Evolutionary conservation across 148 eudicot species (phyloP), one percentile per base, ranked within the genome.

Genomic region (Camellia japonica): DNA sequence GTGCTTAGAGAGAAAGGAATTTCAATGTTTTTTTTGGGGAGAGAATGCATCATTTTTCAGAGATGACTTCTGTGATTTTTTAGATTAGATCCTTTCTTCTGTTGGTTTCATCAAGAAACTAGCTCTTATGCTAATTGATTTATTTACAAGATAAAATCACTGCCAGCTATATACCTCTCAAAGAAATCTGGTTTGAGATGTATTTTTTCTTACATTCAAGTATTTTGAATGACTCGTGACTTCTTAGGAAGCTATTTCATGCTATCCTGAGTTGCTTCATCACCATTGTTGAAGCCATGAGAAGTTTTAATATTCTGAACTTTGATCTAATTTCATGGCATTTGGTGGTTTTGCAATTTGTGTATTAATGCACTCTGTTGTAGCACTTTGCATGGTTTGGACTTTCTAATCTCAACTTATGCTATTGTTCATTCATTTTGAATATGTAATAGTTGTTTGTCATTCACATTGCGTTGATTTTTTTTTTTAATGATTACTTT

Each of bases 341-440:
- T 75, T 75, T 23, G 67, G 19, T 62, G 55, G 58, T 20, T 64
- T 63, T 54, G 5, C 18, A 15, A 47, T 51, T 51, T 7, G 7
- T 23, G 42, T 58, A 58, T 58, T 79, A 90, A 88, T 63, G 73
- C 77, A 75, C 41, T 63, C 46, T 74, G 3, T 47, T 71, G 49
- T 68, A 2, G 11, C 46, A 46, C 13, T 5, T 61, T 7, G 67
- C 51, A 47, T 43, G 74, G 56, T 52, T 56, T 56, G 74, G 42
- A 56, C n/a, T 56, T 58, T 42, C 51, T 38, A 7, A 60, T 9
- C 42, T 61, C 23, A 51, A 75, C 73, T 75, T 72, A 47, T 71
- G 65, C 77, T 46, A 47, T 6, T 63, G 59, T 58, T 15, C 16
- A 0, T 12, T 43, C 7, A 63, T 74, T 73, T n/a, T 58, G 52